Conservation (phyloP, 768 basidiomycete species). For the Psilocybe azurescens region DNA sequence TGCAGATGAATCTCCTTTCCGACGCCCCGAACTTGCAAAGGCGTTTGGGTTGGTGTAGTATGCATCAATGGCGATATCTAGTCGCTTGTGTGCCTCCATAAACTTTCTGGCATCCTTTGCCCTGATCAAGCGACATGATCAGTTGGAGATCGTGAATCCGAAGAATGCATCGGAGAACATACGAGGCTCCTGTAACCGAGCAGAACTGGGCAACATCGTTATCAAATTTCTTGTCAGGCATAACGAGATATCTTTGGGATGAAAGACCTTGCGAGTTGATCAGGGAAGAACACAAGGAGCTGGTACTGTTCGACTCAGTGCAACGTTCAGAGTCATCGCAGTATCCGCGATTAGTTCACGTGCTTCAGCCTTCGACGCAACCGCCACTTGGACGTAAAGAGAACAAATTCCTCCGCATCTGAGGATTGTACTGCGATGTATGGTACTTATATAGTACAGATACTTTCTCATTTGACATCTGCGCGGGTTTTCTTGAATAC, state of each 20-base stretch:
- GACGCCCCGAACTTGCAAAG: constrained; percentile 26
- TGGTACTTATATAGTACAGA: too few species aligned
- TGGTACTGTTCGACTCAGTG: neutral
- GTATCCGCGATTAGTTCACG: constrained; percentile 9
- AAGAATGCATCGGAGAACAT: constrained; percentile 36
- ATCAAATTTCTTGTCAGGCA: constrained; percentile 53
- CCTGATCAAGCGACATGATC: constrained; percentile 38
- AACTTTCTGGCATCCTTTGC: constrained; percentile 68
- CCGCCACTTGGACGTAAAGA: neutral
- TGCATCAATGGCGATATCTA: constrained; percentile 77
- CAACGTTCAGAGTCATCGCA: neutral
- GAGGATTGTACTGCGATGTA: neutral
- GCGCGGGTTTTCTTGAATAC: neutral
- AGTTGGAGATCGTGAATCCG: constrained; percentile 26
- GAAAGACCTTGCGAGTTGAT: neutral
- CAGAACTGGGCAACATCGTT: constrained; percentile 63
- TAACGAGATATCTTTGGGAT: constrained; percentile 12
- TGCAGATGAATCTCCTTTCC: constrained; percentile 30
- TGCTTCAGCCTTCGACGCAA: constrained; percentile 1
- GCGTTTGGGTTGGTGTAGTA: constrained; percentile 64
- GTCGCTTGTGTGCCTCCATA: constrained; percentile 69
- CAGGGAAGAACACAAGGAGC: neutral
- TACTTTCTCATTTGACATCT: neutral
- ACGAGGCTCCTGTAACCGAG: constrained; percentile 73
- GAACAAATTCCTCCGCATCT: neutral